Evolutionary conservation across 306 rosid species (phyloP).

Genomic region (Rubus idaeus): DNA sequence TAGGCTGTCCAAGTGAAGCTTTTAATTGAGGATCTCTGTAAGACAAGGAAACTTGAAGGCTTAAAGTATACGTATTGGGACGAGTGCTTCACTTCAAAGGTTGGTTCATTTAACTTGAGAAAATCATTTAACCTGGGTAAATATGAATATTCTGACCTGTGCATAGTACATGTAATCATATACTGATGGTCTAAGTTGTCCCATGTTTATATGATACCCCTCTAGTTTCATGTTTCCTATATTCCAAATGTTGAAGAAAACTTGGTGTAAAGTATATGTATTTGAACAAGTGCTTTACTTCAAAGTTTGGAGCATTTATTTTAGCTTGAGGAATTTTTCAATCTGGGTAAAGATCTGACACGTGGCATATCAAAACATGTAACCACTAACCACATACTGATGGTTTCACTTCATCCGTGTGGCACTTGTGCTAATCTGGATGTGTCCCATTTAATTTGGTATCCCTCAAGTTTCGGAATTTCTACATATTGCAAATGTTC

Average conservation of each 20-base stretch:
- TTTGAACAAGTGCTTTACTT: constrained; percentile 80
- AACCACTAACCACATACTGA: background rate
- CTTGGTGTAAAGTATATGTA: constrained; percentile 54
- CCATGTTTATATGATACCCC: background rate
- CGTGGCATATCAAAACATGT: too few species aligned
- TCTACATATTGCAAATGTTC: background rate
- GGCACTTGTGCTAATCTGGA: background rate
- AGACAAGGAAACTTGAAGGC: constrained; percentile 55
- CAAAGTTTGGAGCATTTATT: constrained; percentile 47
- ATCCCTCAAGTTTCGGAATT: background rate
- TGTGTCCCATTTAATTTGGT: background rate
- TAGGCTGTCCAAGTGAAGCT: constrained; percentile 60
- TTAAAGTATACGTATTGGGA: constrained; percentile 73
- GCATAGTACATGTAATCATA: background rate
- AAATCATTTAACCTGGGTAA: background rate
- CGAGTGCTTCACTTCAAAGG: constrained; percentile 84
- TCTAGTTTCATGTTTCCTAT: background rate
- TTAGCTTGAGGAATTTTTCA: background rate
- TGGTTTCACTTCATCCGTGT: background rate
- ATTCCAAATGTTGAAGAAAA: constrained; percentile 19
- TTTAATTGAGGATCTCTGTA: constrained; percentile 55
- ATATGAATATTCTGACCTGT: background rate
- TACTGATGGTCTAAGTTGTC: background rate
- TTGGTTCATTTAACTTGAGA: constrained; percentile 20
- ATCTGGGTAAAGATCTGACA: background rate